These are phyloP conservation scores for Nematodospora anomalae DNA, from an alignment of 1,139 yeast species.

Conservation along the genomic window DNA sequence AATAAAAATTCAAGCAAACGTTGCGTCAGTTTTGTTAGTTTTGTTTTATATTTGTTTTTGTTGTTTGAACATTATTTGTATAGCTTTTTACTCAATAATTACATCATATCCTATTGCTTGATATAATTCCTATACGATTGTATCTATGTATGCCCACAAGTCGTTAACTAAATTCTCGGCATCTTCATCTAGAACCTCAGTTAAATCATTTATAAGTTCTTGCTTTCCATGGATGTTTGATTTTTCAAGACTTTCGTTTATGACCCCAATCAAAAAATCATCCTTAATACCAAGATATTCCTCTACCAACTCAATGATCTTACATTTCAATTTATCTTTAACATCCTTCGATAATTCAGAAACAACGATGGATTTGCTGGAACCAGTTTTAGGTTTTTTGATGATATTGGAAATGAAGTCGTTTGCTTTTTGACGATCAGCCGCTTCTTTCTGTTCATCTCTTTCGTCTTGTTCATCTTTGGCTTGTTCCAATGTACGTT, in stretches of 20 bases:
- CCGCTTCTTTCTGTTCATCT: constrained; percentile 20
- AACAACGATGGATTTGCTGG: constrained; percentile 8
- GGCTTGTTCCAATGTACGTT: constrained; percentile 35
- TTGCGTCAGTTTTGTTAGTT: background rate
- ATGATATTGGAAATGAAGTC: background rate
- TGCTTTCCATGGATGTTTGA: constrained; percentile 29
- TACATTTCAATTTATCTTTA: constrained; percentile 25
- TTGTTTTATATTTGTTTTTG: background rate
- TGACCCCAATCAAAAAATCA: constrained; percentile 46
- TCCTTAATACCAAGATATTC: constrained; percentile 56
- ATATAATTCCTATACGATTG: background rate
- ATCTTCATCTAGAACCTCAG: constrained; percentile 58
- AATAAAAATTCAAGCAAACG: too few relatives aligned
- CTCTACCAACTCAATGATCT: constrained; percentile 44
- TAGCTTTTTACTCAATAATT: background rate
- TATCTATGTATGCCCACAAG: constrained; percentile 26
- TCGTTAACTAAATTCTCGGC: constrained; percentile 46
- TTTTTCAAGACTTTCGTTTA: constrained; percentile 36
- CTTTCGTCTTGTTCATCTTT: constrained; percentile 30
- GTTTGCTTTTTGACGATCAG: constrained; percentile 3
- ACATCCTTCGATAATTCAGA: constrained; percentile 18
- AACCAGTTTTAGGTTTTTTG: constrained; percentile 7
- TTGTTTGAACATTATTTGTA: constrained; percentile 1
- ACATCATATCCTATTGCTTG: background rate
- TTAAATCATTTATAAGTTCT: constrained; percentile 43